Conservation (phyloP, 2,329 filamentous ascomycete genomes). For the Aureobasidium sp. region DNA sequence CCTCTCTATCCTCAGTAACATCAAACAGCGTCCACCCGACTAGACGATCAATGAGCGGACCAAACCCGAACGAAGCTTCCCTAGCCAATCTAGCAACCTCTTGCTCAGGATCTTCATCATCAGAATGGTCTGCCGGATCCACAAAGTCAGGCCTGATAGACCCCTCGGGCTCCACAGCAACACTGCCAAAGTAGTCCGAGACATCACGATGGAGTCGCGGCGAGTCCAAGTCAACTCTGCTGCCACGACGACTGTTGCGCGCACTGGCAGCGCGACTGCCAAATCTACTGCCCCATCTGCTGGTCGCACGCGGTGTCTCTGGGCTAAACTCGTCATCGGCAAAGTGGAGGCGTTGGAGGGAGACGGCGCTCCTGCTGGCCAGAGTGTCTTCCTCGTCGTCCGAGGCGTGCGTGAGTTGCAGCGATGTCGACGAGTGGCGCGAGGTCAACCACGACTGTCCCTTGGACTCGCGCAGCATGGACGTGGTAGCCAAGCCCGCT, state of each 20-base stretch:
- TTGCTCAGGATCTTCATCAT: conserved; percentile 21
- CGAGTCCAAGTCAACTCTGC: background rate
- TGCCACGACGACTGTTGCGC: conserved; percentile 14
- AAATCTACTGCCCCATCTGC: conserved; percentile 19
- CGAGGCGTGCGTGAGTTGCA: conserved; percentile 29
- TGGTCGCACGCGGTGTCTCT: conserved; percentile 7
- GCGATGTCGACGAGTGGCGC: conserved; percentile 49
- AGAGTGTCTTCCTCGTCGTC: conserved; percentile 5
- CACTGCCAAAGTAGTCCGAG: conserved; percentile 1
- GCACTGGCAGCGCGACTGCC: conserved; percentile 16
- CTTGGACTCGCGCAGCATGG: conserved; percentile 52
- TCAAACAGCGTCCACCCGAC: conserved; percentile 53
- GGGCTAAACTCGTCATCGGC: conserved; percentile 24
- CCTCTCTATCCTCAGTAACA: conserved; percentile 44
- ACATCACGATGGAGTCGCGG: background rate
- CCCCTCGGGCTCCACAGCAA: background rate
- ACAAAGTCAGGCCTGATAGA: conserved; percentile 9
- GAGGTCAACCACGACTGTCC: conserved; percentile 56
- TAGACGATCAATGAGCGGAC: conserved; percentile 50
- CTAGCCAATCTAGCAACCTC: conserved; percentile 27
- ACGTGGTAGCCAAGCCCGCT: conserved; percentile 50
- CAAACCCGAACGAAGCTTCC: conserved; percentile 29
- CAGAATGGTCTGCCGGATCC: conserved; percentile 34
- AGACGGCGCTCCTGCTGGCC: background rate
- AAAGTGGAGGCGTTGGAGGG: conserved; percentile 24